These are phyloP conservation scores for Komagataella pastoris DNA, from an alignment of 805 yeast genomes.

Conservation along the genomic window DNA sequence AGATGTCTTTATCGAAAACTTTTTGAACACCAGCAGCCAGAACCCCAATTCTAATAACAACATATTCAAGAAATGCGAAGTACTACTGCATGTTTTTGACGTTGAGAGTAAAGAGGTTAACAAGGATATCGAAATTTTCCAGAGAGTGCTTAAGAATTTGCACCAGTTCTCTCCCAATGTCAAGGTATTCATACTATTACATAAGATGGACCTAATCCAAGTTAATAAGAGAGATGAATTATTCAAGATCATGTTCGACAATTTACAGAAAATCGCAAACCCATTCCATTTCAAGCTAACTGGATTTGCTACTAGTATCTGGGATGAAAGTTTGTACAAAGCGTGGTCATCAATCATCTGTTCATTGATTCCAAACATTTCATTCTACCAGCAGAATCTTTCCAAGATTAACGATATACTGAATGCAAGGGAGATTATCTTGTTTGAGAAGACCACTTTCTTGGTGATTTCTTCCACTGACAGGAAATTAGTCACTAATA, in stretches of 20 bases:
- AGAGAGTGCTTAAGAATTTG: slow-evolving; percentile 68
- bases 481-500: slow-evolving; percentile 5
- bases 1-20: slow-evolving; percentile 92
- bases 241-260: slow-evolving; percentile 73
- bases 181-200: slow-evolving; percentile 80
- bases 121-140: slow-evolving; percentile 87
- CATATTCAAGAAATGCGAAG: slow-evolving; percentile 91
- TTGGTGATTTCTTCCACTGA: slow-evolving; percentile 59
- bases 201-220: slow-evolving; percentile 93
- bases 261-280: slow-evolving; percentile 59
- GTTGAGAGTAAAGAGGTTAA: slow-evolving; percentile 86
- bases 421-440: slow-evolving; percentile 78
- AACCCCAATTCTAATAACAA: slow-evolving; percentile 73
- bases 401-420: slow-evolving; percentile 58
- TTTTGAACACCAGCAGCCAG: slow-evolving; percentile 21
- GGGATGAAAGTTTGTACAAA: slow-evolving; percentile 93
- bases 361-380: slow-evolving; percentile 86
- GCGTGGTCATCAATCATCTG: slow-evolving; percentile 98
- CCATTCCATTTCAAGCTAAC: slow-evolving; percentile 51
- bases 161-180: slow-evolving; percentile 82
- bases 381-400: slow-evolving; percentile 62
- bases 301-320: slow-evolving; percentile 91
- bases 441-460: slow-evolving; percentile 90
- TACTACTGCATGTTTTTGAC: slow-evolving; percentile 89
- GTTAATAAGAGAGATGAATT: slow-evolving; percentile 74